Base-by-base conservation (phyloP, 2,329 filamentous ascomycete species). In the Cercospora berteroae region DNA sequence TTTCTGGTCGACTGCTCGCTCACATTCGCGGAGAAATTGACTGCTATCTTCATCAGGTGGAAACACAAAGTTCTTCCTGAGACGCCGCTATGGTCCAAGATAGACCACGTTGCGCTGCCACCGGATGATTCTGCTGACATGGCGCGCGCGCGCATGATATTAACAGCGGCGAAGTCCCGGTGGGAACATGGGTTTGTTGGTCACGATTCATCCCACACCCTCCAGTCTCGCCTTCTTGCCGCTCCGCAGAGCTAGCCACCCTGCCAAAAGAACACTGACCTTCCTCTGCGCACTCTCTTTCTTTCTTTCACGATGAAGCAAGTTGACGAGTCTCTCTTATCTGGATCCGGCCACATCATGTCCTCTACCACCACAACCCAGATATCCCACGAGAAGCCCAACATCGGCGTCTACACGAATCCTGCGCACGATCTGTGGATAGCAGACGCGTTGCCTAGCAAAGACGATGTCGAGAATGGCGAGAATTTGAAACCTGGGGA, bases 331-430 rank as follows among this genome's bases (percentile, higher is more conserved):
- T 52, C 56, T 61, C 59, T 59, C 13, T 20, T 60, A 12, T 7
- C 61, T 23, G 44, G 60, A 16, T 58, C 48, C 52, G 42, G 56
- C 18, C 39, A 56, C 56, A 68, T 61, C 64, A 72, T 72, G 69
- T 70, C 70, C 44, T 64, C 67, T 23, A 67, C 67, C 18, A 65
- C 48, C 12, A 67, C 64, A 16, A 63, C 70, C 5, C 69, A 63
- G 36, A 75, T 82, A 61, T 80, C 82, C 78, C 81, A 85, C 57
- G 82, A 86, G 67, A 95, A 96, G 85, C 83, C 91, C 66, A 98
- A 98, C 82, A 96, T 98, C 78, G 94, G 93, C 74, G 93, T 98
- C 72, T 98, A 91, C 85, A 98, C 94, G 62, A 97, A 98, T 82
- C 93, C 94, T 18, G 87, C 88, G 67, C 94, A 98, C 79, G 91